A percentile compares a stretch with the other conserved stretches of the same genome.
Evolutionary conservation across 345 rosid genomes (phyloP).

Genomic region (Acer yangbiense): DNA sequence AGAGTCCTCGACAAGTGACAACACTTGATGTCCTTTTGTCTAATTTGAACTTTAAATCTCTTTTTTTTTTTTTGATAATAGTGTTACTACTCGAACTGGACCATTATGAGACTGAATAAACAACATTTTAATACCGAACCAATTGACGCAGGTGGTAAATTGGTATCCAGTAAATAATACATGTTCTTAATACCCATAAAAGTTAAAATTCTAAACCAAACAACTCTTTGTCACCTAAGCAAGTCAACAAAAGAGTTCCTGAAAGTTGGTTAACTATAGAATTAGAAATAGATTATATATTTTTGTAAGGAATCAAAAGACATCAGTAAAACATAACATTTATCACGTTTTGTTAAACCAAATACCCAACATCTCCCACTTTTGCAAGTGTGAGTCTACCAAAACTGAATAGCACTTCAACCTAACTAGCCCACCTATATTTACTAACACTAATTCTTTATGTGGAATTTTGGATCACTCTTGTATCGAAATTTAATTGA

Average conservation of each 20-base stretch:
- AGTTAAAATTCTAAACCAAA: not conserved
- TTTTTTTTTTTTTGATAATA: no score
- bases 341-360: not conserved
- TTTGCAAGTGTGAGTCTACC: not conserved
- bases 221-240: not conserved
- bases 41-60: no score
- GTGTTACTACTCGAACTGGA: no score
- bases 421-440: not conserved
- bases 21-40: no score
- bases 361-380: conserved; percentile 7
- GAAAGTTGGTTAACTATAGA: not conserved
- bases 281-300: not conserved
- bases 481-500: not conserved
- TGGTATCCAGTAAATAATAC: no score
- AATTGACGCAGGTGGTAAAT: no score
- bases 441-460: not conserved
- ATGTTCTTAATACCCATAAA: no score
- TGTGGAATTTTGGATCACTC: no score
- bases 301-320: not conserved
- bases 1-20: no score
- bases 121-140: no score
- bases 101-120: no score
- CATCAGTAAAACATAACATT: not conserved
- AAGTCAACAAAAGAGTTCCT: not conserved
- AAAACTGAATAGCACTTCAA: not conserved